A percentile compares a stretch with the other conserved stretches of the same genome.
Conservation (phyloP, 1,139 yeast genomes). For the Kurtzmaniella quercitrusa region DNA sequence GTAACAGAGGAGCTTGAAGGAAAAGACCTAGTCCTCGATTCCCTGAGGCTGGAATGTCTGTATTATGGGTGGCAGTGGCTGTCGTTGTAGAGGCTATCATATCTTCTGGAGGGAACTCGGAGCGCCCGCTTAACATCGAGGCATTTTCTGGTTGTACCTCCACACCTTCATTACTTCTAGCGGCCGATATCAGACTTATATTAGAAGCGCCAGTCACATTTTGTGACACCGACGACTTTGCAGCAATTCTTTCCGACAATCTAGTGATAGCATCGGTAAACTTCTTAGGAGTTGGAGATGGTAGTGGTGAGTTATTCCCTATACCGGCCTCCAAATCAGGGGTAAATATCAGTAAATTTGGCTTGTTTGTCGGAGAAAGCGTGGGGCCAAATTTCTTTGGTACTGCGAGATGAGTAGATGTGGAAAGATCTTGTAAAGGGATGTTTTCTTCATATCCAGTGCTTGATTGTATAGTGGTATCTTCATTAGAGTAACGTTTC, state of each 20-base stretch:
- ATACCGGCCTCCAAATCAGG: constrained; percentile 12
- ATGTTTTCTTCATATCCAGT: constrained; percentile 18
- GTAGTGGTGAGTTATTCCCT: constrained; percentile 8
- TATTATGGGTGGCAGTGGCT: too few species aligned
- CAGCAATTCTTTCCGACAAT: constrained; percentile 43
- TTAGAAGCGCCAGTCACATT: not conserved
- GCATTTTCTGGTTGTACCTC: not conserved
- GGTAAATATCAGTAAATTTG: not conserved
- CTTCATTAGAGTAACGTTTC: not conserved
- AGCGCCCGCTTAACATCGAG: not conserved
- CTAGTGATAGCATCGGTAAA: constrained; percentile 28
- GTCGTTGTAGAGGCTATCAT: too few species aligned
- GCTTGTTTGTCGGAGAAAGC: not conserved
- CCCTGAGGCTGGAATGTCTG: not conserved
- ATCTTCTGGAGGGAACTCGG: not conserved
- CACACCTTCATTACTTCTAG: not conserved
- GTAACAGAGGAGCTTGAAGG: not conserved
- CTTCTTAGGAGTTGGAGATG: constrained; percentile 19
- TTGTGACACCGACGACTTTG: constrained; percentile 1
- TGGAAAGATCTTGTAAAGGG: constrained; percentile 14
- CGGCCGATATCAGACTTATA: not conserved
- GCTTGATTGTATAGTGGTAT: not conserved
- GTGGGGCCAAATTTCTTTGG: not conserved
- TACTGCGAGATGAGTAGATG: constrained; percentile 3
- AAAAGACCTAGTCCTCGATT: not conserved